phyloP scores from a whole-genome alignment of 2,329 filamentous ascomycete genomes.

The Nectriaceae sp. region DNA sequence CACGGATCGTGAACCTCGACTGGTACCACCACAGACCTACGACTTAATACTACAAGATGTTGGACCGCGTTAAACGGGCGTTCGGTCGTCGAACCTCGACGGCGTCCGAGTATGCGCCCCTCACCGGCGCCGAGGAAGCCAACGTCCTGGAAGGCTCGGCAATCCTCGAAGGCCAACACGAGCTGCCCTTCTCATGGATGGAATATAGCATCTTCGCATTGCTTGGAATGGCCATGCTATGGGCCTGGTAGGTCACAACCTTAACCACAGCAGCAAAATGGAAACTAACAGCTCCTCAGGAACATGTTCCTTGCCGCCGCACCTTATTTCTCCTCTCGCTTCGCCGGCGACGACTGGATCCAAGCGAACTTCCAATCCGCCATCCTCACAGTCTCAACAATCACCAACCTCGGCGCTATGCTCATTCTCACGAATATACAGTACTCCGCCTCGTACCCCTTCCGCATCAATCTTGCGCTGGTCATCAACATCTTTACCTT shows the following conservation, averaged over 20 bases:
- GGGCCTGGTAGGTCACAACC: conserved; percentile 75
- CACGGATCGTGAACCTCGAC: background rate
- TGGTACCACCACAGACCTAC: background rate
- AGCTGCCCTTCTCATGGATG: conserved; percentile 73
- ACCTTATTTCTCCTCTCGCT: conserved; percentile 87
- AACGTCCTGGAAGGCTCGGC: conserved; percentile 28
- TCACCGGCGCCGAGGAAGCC: conserved; percentile 30
- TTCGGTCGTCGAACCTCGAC: conserved; percentile 23
- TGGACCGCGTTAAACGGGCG: conserved; percentile 31
- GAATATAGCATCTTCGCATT: conserved; percentile 86
- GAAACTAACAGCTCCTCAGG: conserved; percentile 50
- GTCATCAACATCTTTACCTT: conserved; percentile 78
- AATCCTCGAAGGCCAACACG: conserved; percentile 35
- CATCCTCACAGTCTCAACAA: conserved; percentile 82
- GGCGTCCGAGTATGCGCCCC: conserved; percentile 35
- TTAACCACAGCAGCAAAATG: background rate
- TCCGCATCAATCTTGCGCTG: conserved; percentile 78
- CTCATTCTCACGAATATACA: conserved; percentile 80
- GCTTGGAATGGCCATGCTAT: conserved; percentile 91
- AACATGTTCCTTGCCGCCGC: conserved; percentile 98
- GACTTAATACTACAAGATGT: conserved; percentile 4
- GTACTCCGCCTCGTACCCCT: conserved; percentile 80
- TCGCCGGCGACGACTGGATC: conserved; percentile 70
- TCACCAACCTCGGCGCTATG: conserved; percentile 78
- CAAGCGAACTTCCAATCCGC: conserved; percentile 84